phyloP scores from a whole-genome alignment of 306 rosid genomes.

The Senna tora region DNA sequence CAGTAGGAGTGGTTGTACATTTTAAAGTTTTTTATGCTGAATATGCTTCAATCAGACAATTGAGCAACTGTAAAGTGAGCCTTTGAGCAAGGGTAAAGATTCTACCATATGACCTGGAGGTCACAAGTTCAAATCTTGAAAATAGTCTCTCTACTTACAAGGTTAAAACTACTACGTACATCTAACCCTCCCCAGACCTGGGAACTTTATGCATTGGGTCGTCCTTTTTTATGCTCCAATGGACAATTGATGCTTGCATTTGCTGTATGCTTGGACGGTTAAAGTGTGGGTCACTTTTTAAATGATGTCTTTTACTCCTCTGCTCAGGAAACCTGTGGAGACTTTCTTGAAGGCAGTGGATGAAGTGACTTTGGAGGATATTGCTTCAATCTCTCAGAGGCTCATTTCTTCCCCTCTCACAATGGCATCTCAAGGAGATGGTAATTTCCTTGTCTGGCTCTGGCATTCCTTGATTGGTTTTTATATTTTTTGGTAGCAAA shows the following conservation, averaged over 20 bases:
- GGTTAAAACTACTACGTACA: too few relatives aligned
- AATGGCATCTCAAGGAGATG: slow-evolving; percentile 90
- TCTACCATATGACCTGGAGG: too few relatives aligned
- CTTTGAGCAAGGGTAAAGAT: too few relatives aligned
- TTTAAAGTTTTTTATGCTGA: background rate
- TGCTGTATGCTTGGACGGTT: background rate
- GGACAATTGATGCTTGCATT: slow-evolving; percentile 12
- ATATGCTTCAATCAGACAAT: background rate
- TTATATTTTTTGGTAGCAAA: background rate
- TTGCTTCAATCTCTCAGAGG: slow-evolving; percentile 67
- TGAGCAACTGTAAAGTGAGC: too few relatives aligned
- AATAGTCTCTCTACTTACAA: too few relatives aligned
- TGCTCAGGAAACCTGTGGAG: slow-evolving; percentile 76
- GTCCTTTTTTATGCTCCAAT: too few relatives aligned
- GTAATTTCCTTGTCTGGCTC: slow-evolving; percentile 39
- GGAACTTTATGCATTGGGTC: too few relatives aligned
- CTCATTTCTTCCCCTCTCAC: slow-evolving; percentile 88
- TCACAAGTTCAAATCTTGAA: too few relatives aligned
- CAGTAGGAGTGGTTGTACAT: background rate
- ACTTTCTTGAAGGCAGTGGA: slow-evolving; percentile 80
- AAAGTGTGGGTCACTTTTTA: background rate
- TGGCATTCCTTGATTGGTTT: background rate
- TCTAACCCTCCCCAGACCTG: too few relatives aligned
- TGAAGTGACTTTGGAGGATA: slow-evolving; percentile 63
- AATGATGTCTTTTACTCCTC: slow-evolving; percentile 26